These are phyloP conservation scores for Fusarium coicis DNA, from an alignment of 2,329 filamentous ascomycete genomes.

Conservation along the genomic window DNA sequence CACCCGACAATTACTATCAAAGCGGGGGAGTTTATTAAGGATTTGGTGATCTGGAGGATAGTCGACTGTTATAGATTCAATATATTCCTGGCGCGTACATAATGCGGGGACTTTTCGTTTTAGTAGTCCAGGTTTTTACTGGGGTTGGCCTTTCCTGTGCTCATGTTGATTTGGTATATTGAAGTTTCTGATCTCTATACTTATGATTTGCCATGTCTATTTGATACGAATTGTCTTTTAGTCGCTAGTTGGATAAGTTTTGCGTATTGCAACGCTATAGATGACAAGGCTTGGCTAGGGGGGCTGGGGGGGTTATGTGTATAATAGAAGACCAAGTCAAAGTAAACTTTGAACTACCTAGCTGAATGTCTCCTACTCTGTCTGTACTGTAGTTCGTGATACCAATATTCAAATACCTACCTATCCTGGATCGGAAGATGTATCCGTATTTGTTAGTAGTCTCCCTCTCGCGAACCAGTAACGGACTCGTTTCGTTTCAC, in stretches of 20 bases:
- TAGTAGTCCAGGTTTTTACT: neutral
- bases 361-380: neutral
- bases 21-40: slow-evolving; percentile 52
- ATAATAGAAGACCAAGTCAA: neutral
- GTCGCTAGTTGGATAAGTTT: neutral
- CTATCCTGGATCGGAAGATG: neutral
- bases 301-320: neutral
- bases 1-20: slow-evolving; percentile 67
- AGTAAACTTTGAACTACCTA: neutral
- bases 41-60: neutral
- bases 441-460: slow-evolving; percentile 2
- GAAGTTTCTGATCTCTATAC: neutral
- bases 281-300: neutral
- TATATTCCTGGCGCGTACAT: slow-evolving; percentile 2
- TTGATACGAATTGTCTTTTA: neutral
- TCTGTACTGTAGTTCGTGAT: neutral
- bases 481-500: slow-evolving; percentile 22
- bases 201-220: neutral
- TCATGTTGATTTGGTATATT: neutral
- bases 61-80: slow-evolving; percentile 12
- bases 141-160: neutral
- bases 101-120: neutral
- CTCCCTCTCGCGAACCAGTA: slow-evolving; percentile 30
- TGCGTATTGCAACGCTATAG: neutral
- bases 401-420: neutral